These are phyloP conservation scores for Proteromonas lacertae DNA, from an alignment of 352 stramenopile species.

Conservation along the genomic window DNA sequence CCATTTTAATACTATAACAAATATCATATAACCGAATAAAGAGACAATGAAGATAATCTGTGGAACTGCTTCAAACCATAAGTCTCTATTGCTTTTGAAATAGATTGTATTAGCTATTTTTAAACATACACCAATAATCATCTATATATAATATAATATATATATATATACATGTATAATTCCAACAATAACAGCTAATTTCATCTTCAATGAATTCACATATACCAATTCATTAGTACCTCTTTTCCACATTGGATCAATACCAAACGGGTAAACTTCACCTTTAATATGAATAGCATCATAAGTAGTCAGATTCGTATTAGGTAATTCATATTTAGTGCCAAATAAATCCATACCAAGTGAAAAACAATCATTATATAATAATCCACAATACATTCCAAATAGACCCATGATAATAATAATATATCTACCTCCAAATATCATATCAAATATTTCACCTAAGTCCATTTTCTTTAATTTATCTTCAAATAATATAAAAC, in stretches of 20 bases:
- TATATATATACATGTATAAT: too few species aligned
- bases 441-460: slow-evolving; percentile 47
- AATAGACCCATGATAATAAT: slow-evolving; percentile 92
- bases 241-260: slow-evolving; percentile 92
- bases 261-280: slow-evolving; percentile 71
- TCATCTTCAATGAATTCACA: slow-evolving; percentile 99
- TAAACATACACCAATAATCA: slow-evolving; percentile 80
- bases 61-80: slow-evolving; percentile 85
- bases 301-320: slow-evolving; percentile 7
- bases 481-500: slow-evolving; percentile 25
- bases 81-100: slow-evolving; percentile 66
- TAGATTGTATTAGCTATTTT: slow-evolving; percentile 80
- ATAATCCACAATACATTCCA: slow-evolving; percentile 76
- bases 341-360: slow-evolving; percentile 81
- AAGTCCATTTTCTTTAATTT: slow-evolving; percentile 24
- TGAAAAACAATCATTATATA: slow-evolving; percentile 99
- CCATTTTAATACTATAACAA: slow-evolving; percentile 97
- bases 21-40: slow-evolving; percentile 95
- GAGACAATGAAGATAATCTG: slow-evolving; percentile 75
- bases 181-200: slow-evolving; percentile 88
- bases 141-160: too few species aligned
- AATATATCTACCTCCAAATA: slow-evolving; percentile 82
- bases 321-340: slow-evolving; percentile 52
- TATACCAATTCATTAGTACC: slow-evolving; percentile 86
- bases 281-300: slow-evolving; percentile 26